phyloP scores from a whole-genome alignment of 768 basidiomycete genomes.

The Phlebiopsis flavidoalba region DNA sequence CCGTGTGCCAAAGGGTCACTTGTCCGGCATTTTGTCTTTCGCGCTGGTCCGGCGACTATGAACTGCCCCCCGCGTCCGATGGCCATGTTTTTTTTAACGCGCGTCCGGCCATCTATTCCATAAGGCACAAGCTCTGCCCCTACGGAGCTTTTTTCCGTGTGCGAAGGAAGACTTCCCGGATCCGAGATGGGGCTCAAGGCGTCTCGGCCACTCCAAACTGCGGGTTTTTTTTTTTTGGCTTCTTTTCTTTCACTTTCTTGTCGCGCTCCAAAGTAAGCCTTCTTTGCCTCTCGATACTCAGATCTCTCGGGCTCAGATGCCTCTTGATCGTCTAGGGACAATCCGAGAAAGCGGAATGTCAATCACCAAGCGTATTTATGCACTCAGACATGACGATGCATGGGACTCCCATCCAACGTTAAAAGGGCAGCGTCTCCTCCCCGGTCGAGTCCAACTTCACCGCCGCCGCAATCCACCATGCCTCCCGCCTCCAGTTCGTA shows the following conservation, averaged over 20 bases:
- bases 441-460: not conserved
- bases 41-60: not conserved
- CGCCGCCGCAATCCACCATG: not conserved
- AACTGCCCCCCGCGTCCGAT: too few species aligned
- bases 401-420: not conserved
- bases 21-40: slow-evolving; percentile 6
- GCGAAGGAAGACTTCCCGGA: slow-evolving; percentile 5
- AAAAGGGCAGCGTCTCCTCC: not conserved
- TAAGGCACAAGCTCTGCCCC: slow-evolving; percentile 1
- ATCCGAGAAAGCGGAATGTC: slow-evolving; percentile 8
- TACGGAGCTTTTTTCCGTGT: slow-evolving; percentile 15
- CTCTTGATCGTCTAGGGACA: slow-evolving; percentile 9
- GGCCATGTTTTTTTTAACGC: not conserved
- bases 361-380: not conserved
- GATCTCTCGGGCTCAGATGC: slow-evolving; percentile 8
- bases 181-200: not conserved
- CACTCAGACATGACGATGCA: not conserved
- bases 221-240: too few species aligned
- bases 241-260: too few species aligned
- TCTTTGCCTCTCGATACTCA: not conserved
- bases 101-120: not conserved
- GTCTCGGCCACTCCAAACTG: not conserved
- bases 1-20: too few species aligned
- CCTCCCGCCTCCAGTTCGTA: slow-evolving; percentile 28
- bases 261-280: slow-evolving; percentile 4